Percentiles rank a stretch among this genome's conserved stretches.
phyloP scores from a whole-genome alignment of 176 grass and related monocot genomes.

The Neostapfia colusana region DNA sequence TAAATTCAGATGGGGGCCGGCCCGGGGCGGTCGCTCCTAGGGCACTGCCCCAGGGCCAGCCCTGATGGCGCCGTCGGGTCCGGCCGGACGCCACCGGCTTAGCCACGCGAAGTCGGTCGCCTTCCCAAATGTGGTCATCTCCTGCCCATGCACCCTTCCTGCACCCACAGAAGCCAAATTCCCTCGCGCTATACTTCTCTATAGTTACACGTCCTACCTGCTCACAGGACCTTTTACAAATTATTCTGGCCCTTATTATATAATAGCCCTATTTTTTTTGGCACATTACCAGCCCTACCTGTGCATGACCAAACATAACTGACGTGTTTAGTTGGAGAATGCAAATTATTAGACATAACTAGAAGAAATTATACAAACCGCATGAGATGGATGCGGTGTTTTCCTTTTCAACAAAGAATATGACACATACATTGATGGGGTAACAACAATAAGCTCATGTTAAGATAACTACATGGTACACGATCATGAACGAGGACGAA shows the following conservation, averaged over 20 bases:
- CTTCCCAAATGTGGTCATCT: constrained; percentile 67
- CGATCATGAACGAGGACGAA: constrained; percentile 58
- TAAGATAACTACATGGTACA: constrained; percentile 56
- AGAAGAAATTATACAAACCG: constrained; percentile 33
- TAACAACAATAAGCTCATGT: constrained; percentile 52
- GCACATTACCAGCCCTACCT: too few relatives aligned
- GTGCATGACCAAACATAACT: too few relatives aligned
- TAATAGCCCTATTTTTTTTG: too few relatives aligned
- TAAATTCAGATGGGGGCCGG: too few relatives aligned
- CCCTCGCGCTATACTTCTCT: constrained; percentile 25
- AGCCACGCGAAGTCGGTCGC: background rate
- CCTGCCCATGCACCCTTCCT: constrained; percentile 60
- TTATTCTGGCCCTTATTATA: too few relatives aligned
- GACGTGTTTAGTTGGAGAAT: background rate
- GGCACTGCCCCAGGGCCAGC: too few relatives aligned
- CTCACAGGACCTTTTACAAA: too few relatives aligned
- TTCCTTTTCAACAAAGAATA: constrained; percentile 57
- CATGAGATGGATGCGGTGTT: constrained; percentile 36
- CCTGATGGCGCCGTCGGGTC: too few relatives aligned
- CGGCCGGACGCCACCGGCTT: background rate
- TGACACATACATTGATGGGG: constrained; percentile 42
- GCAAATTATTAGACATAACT: background rate
- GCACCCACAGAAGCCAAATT: constrained; percentile 56
- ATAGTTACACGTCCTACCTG: too few relatives aligned
- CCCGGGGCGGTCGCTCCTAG: too few relatives aligned